These are phyloP conservation scores for Suillus cothurnatus DNA, from an alignment of 768 basidiomycete genomes.

Conservation along the genomic window DNA sequence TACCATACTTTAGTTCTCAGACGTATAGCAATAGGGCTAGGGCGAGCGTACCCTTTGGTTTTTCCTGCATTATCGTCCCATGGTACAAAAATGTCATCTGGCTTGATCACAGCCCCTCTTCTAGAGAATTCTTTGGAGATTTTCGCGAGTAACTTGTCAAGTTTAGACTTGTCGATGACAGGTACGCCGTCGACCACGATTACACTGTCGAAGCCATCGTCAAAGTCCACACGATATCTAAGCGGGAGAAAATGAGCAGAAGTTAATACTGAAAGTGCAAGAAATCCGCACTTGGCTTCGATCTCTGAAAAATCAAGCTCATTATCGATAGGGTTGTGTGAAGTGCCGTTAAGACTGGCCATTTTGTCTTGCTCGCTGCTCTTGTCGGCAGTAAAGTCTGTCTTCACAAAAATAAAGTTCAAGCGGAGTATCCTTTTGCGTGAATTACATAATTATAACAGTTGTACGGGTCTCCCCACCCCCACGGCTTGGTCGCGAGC, in stretches of 20 bases:
- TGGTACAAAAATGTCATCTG: constrained; percentile 82
- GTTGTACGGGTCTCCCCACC: too few species aligned
- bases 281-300: constrained; percentile 68
- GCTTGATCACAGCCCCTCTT: constrained; percentile 75
- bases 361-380: constrained; percentile 36
- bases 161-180: constrained; percentile 82
- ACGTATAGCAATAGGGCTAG: constrained; percentile 2
- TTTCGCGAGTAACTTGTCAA: constrained; percentile 78
- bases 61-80: constrained; percentile 83
- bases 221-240: constrained; percentile 85
- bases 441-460: constrained; percentile 5
- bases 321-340: constrained; percentile 47
- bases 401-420: constrained; percentile 13
- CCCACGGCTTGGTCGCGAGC: too few species aligned
- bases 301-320: constrained; percentile 89
- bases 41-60: constrained; percentile 80
- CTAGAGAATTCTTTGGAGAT: constrained; percentile 83
- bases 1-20: constrained; percentile 30
- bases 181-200: constrained; percentile 94
- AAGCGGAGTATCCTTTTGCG: constrained; percentile 8
- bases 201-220: constrained; percentile 88
- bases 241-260: constrained; percentile 11
- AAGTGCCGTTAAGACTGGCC: constrained; percentile 42
- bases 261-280: constrained; percentile 6
- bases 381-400: constrained; percentile 10